Evolutionary conservation across 176 grass and related monocot genomes (phyloP).

Genomic region (Phyllostachys edulis): DNA sequence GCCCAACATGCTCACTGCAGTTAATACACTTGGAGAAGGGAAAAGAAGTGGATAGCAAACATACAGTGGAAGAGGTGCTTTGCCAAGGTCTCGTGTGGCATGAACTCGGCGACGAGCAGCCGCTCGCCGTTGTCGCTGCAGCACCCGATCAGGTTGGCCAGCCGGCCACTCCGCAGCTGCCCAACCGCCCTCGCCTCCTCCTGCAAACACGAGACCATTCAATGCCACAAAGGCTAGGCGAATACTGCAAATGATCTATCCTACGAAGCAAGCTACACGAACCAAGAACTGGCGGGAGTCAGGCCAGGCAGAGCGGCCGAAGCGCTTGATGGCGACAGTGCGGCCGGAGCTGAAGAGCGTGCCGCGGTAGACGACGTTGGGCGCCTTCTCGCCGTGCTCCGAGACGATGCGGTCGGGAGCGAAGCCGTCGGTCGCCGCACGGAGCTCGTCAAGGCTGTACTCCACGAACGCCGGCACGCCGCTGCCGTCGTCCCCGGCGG

Average conservation of each 20-base stretch:
- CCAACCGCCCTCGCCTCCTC: conserved; percentile 80
- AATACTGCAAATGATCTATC: neutral
- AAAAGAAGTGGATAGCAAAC: conserved; percentile 6
- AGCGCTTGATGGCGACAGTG: conserved; percentile 67
- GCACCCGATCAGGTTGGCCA: conserved; percentile 75
- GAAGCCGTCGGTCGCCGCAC: conserved; percentile 75
- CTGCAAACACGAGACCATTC: conserved; percentile 26
- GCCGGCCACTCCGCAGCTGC: conserved; percentile 63
- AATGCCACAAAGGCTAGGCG: neutral
- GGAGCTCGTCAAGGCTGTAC: conserved; percentile 75
- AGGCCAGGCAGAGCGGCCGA: conserved; percentile 68
- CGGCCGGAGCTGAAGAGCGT: conserved; percentile 63
- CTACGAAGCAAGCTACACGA: neutral
- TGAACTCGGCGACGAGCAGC: conserved; percentile 76
- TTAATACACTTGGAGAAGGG: neutral
- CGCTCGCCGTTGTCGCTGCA: conserved; percentile 78
- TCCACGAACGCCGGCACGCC: conserved; percentile 57
- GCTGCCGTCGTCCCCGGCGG: conserved; percentile 31
- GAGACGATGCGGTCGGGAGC: conserved; percentile 74
- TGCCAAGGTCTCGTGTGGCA: conserved; percentile 78
- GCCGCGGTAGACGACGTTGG: conserved; percentile 79
- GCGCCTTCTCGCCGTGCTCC: conserved; percentile 91
- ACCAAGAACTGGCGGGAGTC: conserved; percentile 79
- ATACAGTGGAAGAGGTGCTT: conserved; percentile 98
- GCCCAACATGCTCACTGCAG: neutral